Conservation (phyloP, 2,329 filamentous ascomycete species). For the Geosmithia morbida region DNA sequence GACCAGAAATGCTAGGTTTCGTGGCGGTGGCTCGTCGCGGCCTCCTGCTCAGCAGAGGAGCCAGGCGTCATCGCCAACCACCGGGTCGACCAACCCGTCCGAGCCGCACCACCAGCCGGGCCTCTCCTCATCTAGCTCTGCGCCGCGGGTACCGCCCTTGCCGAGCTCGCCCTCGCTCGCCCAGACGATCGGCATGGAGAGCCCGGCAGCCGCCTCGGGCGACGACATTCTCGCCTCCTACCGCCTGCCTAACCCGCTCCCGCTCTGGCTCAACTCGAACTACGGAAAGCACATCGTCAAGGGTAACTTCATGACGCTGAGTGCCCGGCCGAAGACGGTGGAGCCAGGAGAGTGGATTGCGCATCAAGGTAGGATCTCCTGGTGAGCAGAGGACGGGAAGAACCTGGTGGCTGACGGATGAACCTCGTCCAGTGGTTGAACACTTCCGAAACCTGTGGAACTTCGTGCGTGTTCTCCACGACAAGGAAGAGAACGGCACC, state of each 20-base stretch:
- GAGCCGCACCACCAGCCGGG: conserved; percentile 28
- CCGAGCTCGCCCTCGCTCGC: conserved; percentile 49
- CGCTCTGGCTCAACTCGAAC: conserved; percentile 60
- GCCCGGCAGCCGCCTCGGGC: conserved; percentile 31
- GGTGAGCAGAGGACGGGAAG: conserved; percentile 3
- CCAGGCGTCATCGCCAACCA: conserved; percentile 31
- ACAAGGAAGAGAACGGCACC: conserved; percentile 63
- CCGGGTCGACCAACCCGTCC: conserved; percentile 32
- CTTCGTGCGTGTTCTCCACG: conserved; percentile 79
- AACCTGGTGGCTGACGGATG: conserved; percentile 1
- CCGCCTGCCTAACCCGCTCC: conserved; percentile 51
- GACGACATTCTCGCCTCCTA: conserved; percentile 45
- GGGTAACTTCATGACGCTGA: conserved; percentile 94
- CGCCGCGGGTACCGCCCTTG: conserved; percentile 45
- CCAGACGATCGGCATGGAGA: conserved; percentile 55
- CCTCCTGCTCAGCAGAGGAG: conserved; percentile 36
- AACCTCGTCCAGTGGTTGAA: conserved; percentile 55
- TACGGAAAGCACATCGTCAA: conserved; percentile 83
- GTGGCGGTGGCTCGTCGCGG: conserved; percentile 38
- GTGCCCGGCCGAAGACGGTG: conserved; percentile 82
- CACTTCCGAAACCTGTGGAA: conserved; percentile 82
- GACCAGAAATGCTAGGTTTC: conserved; percentile 40
- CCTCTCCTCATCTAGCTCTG: conserved; percentile 35
- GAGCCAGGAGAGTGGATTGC: conserved; percentile 93
- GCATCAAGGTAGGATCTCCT: conserved; percentile 57